Evolutionary conservation across 768 basidiomycete species (phyloP).

Genomic region (Clathrus columnatus): DNA sequence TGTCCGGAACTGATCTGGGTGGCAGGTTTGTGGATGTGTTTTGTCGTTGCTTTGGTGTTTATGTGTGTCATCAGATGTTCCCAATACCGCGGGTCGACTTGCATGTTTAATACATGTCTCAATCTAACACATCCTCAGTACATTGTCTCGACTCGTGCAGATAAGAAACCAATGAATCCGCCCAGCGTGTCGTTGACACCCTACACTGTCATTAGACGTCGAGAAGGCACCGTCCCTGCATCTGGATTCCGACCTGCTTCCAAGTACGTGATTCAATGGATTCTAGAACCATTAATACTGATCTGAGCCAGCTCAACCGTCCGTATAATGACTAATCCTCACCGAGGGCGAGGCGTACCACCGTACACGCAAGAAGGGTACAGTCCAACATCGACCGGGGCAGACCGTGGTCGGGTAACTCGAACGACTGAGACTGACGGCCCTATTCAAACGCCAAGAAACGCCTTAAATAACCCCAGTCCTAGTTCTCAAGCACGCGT

Average conservation of each 20-base stretch:
- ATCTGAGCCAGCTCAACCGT: constrained; percentile 30
- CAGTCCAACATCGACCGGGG: background rate
- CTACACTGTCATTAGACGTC: constrained; percentile 48
- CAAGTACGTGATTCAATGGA: constrained; percentile 13
- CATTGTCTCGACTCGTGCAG: constrained; percentile 54
- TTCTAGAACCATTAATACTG: background rate
- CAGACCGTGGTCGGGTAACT: constrained; percentile 3
- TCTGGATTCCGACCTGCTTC: constrained; percentile 60
- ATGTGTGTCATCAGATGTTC: constrained; percentile 56
- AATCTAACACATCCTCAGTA: constrained; percentile 86
- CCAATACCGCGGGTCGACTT: constrained; percentile 82
- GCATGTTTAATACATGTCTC: constrained; percentile 80
- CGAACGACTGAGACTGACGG: constrained; percentile 5
- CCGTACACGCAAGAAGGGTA: constrained; percentile 19
- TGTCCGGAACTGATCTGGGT: constrained; percentile 81
- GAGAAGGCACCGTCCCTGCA: constrained; percentile 43
- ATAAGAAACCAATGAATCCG: constrained; percentile 35
- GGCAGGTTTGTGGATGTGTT: constrained; percentile 47
- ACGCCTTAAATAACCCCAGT: constrained; percentile 3
- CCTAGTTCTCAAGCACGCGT: constrained; percentile 9
- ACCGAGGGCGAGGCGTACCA: constrained; percentile 34
- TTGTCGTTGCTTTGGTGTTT: constrained; percentile 11
- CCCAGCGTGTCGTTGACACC: constrained; percentile 62
- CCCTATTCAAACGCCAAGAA: constrained; percentile 8
- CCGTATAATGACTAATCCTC: constrained; percentile 73